Evolutionary conservation across 306 rosid genomes (phyloP), one percentile per base, ranked within the genome.

Genomic region (Cyamopsis tetragonoloba): DNA sequence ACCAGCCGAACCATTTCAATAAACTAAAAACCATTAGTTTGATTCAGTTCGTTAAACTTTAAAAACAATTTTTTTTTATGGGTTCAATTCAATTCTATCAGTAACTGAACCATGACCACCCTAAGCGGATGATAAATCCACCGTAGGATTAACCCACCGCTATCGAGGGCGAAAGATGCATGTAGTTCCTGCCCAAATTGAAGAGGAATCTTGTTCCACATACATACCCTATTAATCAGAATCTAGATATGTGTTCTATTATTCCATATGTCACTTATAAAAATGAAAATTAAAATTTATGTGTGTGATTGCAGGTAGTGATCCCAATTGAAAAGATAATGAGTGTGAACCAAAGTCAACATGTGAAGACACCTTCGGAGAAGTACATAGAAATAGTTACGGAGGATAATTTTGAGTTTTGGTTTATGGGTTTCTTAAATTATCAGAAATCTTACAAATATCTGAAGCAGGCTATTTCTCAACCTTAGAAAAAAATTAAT

Each of bases 391-490:
- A 87, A 46, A 72, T 87, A 55, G 84, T 87, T 31, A 84, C 86
- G 0, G 80, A 70, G 24, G 93, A 87, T 49, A 54, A 82, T 38
- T 84, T 82, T 23, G 88, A 87, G 31, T 87, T 87, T 74, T 82
- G 93, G 89, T 80, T 87, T 47, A 69, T 82, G 93, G 93, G 93
- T n/a, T 82, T 87, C 79, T 73, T 87, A 17, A 87, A 78, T 26
- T 71, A 75, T 66, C 71, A 70, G 71, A 85, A 73, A 59, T 70
- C 88, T 44, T 65, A 75, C 67, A 80, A 75, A 28, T 48, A 62
- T 69, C 68, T 87, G 5, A 75, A 63, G 66, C 57, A 70, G 39
- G 84, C 72, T 22, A 37, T 87, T 23, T 78, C 86, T 46, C 54
- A 59, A 54, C 65, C 76, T 32, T 70, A 66, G 55, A 38, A 8